These are phyloP conservation scores for Trametes pubescens DNA, from an alignment of 1,284 basidiomycete species.

Conservation along the genomic window DNA sequence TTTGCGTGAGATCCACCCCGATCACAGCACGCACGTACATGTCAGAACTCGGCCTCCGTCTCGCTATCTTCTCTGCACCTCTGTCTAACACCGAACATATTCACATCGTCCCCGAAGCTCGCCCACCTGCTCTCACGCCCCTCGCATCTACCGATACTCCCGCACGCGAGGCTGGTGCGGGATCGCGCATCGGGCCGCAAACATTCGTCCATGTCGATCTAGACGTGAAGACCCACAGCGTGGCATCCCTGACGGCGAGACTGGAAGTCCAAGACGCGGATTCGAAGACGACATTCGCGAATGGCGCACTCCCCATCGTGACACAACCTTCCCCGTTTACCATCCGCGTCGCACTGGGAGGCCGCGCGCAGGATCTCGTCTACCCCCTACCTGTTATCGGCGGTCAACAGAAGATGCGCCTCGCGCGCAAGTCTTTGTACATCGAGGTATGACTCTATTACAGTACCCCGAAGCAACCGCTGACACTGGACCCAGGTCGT, in stretches of 20 bases:
- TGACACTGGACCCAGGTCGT: constrained; percentile 35
- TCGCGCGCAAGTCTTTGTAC: constrained; percentile 61
- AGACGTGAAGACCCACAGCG: constrained; percentile 41
- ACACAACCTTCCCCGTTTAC: constrained; percentile 45
- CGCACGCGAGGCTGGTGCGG: not conserved
- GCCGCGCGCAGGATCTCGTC: constrained; percentile 35
- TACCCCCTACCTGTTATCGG: constrained; percentile 48
- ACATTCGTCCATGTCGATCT: not conserved
- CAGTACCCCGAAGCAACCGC: not conserved
- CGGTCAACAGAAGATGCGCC: constrained; percentile 45
- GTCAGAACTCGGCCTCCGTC: constrained; percentile 43
- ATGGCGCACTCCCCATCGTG: constrained; percentile 29
- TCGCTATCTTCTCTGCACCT: constrained; percentile 41
- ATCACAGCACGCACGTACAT: constrained; percentile 26
- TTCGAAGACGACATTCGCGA: constrained; percentile 34
- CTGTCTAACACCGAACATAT: constrained; percentile 43
- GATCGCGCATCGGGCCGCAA: not conserved
- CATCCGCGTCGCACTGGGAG: constrained; percentile 41
- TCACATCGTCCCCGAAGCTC: constrained; percentile 38
- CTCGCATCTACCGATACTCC: not conserved
- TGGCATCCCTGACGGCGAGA: constrained; percentile 36
- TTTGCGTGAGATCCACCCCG: constrained; percentile 25
- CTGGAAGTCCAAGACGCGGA: constrained; percentile 38
- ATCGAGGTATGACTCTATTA: constrained; percentile 51
- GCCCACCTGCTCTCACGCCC: not conserved